Base-by-base conservation (phyloP, 805 yeast species). In the Teunomyces pallodes region DNA sequence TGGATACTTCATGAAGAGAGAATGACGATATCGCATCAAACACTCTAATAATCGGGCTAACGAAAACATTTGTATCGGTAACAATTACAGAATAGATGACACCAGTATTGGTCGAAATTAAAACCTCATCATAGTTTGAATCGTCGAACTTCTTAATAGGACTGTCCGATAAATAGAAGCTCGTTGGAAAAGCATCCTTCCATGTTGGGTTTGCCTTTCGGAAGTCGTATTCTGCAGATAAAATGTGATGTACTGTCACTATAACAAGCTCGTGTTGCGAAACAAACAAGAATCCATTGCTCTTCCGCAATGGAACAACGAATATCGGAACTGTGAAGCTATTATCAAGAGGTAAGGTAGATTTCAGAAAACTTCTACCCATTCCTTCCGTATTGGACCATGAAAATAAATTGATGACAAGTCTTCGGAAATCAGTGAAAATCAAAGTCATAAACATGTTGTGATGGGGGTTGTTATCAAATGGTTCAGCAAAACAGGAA, bases 201-300 rank as follows among this genome's bases (percentile, higher is more conserved):
- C 54, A 52, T 38, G 61, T 46, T 39, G 61, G 9, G 31, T 49
- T 49, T 48, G 51, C 46, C 26, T 44, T 46, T 1, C 52, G 46
- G 47, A 77, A 75, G 26, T 66, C 57, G 45, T 70, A 68, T 43
- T 75, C 75, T 0, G 79, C 83, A 4, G 82, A 75, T 16, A 76
- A 57, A 2, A 80, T 72, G 43, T 77, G 74, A 49, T 76, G 77
- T 3, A 74, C 58, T 4, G 73, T 66, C 2, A 77, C 62, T 0
- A 75, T 48, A 4, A 66, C 55, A 3, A 79, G 45, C 27, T 60
- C 62, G 2, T 62, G 53, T 14, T 67, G 65, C 45, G 61, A 57
- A 5, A 77, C 69, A 48, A 75, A 67, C 16, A 79, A 56, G 29
- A 77, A 74, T 9, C 70, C 61, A 17, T 61, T 60, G 51, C 60